Evolutionary conservation across 2,329 filamentous ascomycete genomes (phyloP), one percentile per base, ranked within the genome.

Genomic region (Stemphylium vesicarium): DNA sequence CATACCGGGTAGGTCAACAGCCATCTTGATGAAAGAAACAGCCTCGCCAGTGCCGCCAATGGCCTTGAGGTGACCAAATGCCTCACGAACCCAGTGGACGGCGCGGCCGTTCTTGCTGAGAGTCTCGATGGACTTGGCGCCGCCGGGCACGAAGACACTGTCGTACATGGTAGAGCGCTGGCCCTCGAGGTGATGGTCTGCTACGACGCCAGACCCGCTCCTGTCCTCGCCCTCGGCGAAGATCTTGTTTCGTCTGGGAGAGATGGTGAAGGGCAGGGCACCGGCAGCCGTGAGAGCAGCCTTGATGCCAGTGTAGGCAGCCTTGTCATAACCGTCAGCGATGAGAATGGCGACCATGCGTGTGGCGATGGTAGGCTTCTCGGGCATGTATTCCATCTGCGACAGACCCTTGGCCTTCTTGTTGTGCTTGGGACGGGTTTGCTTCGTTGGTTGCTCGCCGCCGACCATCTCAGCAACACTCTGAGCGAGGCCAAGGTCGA

Each of bases 101-200:
- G 89, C 89, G 15, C 90, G 87, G 0, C 91, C 90, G 57, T 83
- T 91, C 78, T 87, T 85, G 51, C 82, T 77, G 0, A 95, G 82
- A 0, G 85, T 85, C 47, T 83, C 78, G 39, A 90, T 77, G 0
- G 85, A 85, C 53, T 87, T 80, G 0, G 82, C 79, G 1, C 91
- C 91, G 1, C 90, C 90, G 1, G 90, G 90, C 2, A 96, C 78
- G 68, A 92, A 92, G 24, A 93, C 70, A 0, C 89, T 87, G 70
- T 95, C 91, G 60, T 94, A 94, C 81, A 95, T 86, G 32, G 88
- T 91, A 24, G 87, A 91, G 13, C 91, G 85, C 83, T 89, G 87
- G 0, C 89, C 91, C 63, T 93, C 88, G 44, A 94, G 85, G 70
- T 93, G 89, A 70, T 95, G 90, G 63, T 92, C 88, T 0, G 91